Evolutionary conservation across 768 basidiomycete genomes (phyloP).

Genomic region (Scleroderma bovista): DNA sequence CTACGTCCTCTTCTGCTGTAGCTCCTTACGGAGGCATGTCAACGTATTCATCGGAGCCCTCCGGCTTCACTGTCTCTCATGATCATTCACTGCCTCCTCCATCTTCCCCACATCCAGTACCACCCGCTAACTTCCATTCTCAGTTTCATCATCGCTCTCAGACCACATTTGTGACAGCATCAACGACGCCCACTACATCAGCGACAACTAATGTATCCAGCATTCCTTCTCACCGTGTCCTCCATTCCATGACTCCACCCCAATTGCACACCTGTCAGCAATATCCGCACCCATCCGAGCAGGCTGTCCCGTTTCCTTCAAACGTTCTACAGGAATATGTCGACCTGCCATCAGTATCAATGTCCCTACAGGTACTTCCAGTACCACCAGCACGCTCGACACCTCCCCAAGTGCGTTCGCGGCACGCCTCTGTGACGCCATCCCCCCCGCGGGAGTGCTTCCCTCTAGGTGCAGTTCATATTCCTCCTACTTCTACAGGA

Average conservation of each 20-base stretch:
- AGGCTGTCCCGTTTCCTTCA: conserved; percentile 17
- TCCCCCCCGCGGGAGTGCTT: conserved; percentile 22
- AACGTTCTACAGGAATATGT: conserved; percentile 19
- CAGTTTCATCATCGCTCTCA: conserved; percentile 12
- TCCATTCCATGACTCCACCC: conserved; percentile 25
- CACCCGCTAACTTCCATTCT: conserved; percentile 14
- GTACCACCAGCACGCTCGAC: conserved; percentile 11
- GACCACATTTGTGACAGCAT: conserved; percentile 7
- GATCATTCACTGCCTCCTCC: conserved; percentile 36
- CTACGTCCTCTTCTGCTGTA: conserved; percentile 27
- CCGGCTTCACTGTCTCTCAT: conserved; percentile 28
- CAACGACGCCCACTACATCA: conserved; percentile 9
- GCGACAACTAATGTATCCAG: conserved; percentile 7
- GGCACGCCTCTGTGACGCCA: conserved; percentile 12
- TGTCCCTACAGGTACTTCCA: conserved; percentile 13
- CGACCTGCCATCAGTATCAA: conserved; percentile 6
- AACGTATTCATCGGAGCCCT: conserved; percentile 31
- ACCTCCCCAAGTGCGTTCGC: conserved; percentile 21
- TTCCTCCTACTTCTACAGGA: conserved; percentile 8
- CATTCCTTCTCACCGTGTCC: conserved; percentile 14
- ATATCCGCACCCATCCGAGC: conserved; percentile 21
- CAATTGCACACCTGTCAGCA: conserved; percentile 21
- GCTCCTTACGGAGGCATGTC: conserved; percentile 33
- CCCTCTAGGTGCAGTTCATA: conserved; percentile 1
- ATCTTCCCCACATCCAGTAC: conserved; percentile 14